Evolutionary conservation across 306 rosid genomes (phyloP).

Genomic region (Ochetophila trinervis): DNA sequence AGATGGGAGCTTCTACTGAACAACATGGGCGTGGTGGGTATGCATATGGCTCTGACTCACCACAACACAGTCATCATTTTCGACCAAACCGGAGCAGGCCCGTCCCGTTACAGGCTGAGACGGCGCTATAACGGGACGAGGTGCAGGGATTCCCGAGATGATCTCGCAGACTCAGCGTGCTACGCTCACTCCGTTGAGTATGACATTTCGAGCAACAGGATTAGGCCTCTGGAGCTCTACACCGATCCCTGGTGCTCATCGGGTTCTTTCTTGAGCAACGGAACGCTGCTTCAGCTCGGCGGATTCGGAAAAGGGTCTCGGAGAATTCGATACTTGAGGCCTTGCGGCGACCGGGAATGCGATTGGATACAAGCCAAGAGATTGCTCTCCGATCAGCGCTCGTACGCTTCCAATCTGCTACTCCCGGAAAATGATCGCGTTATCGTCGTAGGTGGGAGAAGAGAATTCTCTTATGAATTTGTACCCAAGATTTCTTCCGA

Average conservation of each 20-base stretch:
- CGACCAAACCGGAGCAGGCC: constrained; percentile 63
- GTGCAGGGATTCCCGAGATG: constrained; percentile 27
- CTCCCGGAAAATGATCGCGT: constrained; percentile 55
- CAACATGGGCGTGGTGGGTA: constrained; percentile 60
- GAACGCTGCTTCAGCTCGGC: constrained; percentile 64
- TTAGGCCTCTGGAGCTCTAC: constrained; percentile 52
- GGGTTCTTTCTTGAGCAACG: constrained; percentile 65
- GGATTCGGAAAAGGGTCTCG: constrained; percentile 51
- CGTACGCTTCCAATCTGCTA: constrained; percentile 66
- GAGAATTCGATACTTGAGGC: constrained; percentile 40
- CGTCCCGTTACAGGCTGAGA: constrained; percentile 48
- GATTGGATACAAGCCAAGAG: constrained; percentile 49
- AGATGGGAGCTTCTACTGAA: constrained; percentile 63
- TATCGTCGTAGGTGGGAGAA: constrained; percentile 72
- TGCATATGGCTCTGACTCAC: constrained; percentile 72
- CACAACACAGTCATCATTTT: constrained; percentile 58
- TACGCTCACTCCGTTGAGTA: constrained; percentile 84
- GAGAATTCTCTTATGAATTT: constrained; percentile 55
- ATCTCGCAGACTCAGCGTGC: constrained; percentile 49
- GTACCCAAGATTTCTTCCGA: constrained; percentile 40
- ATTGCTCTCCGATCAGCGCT: constrained; percentile 42
- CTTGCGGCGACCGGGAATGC: constrained; percentile 48
- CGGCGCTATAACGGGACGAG: constrained; percentile 34
- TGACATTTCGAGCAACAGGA: constrained; percentile 42
- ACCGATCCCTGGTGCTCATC: constrained; percentile 90